Evolutionary conservation across 129 eudicot species (phyloP).

Genomic region (Scalesia atractyloides): DNA sequence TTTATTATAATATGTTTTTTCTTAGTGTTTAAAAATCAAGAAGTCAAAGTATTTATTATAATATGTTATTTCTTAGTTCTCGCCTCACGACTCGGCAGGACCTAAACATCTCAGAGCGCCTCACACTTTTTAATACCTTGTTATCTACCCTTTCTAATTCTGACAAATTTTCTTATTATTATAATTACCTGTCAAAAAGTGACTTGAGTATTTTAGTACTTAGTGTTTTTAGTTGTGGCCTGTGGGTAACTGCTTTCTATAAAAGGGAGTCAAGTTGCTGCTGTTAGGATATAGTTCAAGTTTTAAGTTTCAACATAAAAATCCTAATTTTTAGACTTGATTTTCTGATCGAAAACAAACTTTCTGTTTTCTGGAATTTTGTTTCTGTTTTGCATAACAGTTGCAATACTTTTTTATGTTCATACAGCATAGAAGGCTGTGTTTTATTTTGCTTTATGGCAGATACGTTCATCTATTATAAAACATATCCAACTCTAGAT

Average conservation of each 20-base stretch:
- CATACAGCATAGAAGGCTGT: constrained; percentile 3
- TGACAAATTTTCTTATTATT: neutral
- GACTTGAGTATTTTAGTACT: constrained; percentile 1
- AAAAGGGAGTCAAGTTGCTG: constrained; percentile 23
- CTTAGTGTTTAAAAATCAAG: too few relatives aligned
- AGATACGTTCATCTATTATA: neutral
- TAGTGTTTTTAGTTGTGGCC: neutral
- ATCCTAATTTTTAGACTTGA: neutral
- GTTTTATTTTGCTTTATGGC: constrained; percentile 12
- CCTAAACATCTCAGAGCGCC: neutral
- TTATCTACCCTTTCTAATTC: neutral
- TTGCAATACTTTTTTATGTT: constrained; percentile 16
- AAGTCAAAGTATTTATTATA: too few relatives aligned
- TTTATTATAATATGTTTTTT: too few relatives aligned
- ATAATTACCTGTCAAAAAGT: neutral
- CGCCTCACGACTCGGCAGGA: too few relatives aligned
- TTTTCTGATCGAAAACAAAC: constrained; percentile 4
- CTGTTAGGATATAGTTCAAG: constrained; percentile 4
- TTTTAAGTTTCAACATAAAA: constrained; percentile 11
- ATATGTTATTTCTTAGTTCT: too few relatives aligned
- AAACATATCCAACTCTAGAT: constrained; percentile 9
- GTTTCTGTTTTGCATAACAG: neutral
- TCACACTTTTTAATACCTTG: neutral
- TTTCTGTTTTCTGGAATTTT: constrained; percentile 10
- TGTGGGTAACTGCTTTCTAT: constrained; percentile 6